These are phyloP conservation scores for Ustulina deusta DNA, from an alignment of 2,329 filamentous ascomycete genomes.

Conservation along the genomic window DNA sequence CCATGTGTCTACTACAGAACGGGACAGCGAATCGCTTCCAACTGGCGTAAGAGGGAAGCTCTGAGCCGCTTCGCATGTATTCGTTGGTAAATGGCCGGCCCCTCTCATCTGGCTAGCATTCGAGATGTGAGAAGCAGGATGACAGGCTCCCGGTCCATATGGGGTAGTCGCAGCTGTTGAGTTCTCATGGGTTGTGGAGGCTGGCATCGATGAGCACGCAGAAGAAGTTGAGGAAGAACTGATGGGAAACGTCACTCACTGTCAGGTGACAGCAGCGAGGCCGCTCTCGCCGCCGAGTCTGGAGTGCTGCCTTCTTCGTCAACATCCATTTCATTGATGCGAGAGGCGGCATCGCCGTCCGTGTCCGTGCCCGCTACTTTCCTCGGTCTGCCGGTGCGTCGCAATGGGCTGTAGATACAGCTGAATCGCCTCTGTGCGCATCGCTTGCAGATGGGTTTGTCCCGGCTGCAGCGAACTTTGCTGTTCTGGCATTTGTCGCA, in stretches of 20 bases:
- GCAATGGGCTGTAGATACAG: slow-evolving; percentile 29
- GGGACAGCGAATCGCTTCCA: slow-evolving; percentile 3
- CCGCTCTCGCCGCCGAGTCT: not conserved
- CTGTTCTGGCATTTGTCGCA: slow-evolving; percentile 36
- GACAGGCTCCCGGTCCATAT: not conserved
- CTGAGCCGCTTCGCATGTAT: not conserved
- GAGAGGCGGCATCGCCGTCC: not conserved
- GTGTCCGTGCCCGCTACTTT: not conserved
- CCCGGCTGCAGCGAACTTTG: slow-evolving; percentile 34
- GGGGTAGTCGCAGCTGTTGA: not conserved
- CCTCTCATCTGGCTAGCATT: not conserved
- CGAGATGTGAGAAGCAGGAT: no score
- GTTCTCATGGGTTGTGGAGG: not conserved
- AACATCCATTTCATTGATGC: not conserved
- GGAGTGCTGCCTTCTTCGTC: not conserved
- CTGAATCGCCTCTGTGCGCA: slow-evolving; percentile 28
- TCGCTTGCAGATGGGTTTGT: slow-evolving; percentile 36
- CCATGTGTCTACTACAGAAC: slow-evolving; percentile 15
- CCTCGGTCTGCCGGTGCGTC: slow-evolving; percentile 20
- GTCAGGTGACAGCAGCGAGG: no score
- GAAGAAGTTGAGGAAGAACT: no score
- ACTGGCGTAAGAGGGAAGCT: not conserved
- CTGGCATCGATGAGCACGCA: no score
- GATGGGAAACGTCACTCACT: no score
- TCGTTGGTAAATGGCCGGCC: not conserved